A percentile compares a stretch with the other conserved stretches of the same genome.
phyloP scores from a whole-genome alignment of 306 rosid species.

The Cicer arietinum region DNA sequence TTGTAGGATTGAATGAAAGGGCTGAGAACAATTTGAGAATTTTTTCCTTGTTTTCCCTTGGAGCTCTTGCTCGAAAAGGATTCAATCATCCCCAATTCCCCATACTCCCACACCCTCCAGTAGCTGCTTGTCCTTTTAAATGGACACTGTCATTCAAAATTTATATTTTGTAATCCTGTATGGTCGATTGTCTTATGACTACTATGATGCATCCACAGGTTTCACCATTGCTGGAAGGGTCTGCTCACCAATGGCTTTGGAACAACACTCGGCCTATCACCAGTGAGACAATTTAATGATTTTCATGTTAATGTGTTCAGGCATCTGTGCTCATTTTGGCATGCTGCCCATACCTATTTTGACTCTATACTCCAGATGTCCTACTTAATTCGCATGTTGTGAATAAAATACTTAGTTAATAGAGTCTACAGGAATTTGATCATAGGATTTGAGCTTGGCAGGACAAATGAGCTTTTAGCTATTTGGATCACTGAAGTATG shows the following conservation, averaged over 20 bases:
- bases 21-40: neutral
- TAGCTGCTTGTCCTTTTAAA: constrained; percentile 27
- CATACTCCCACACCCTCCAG: neutral
- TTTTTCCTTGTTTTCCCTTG: neutral
- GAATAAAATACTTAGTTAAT: constrained; percentile 33
- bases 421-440: constrained; percentile 28
- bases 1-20: neutral
- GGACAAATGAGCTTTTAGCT: constrained; percentile 1
- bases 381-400: constrained; percentile 6
- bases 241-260: constrained; percentile 88
- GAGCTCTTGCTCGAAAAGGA: neutral
- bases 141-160: neutral
- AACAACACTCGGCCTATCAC: constrained; percentile 71
- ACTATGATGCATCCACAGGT: constrained; percentile 59
- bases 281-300: constrained; percentile 41
- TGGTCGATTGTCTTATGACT: constrained; percentile 22
- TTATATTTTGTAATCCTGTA: constrained; percentile 9
- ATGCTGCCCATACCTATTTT: neutral
- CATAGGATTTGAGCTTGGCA: constrained; percentile 19
- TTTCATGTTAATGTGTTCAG: constrained; percentile 26
- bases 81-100: neutral
- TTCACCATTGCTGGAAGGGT: constrained; percentile 79
- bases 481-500: constrained; percentile 3
- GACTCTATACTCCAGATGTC: neutral
- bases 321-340: constrained; percentile 23